These are phyloP conservation scores for Domatiomyces globalis DNA, from an alignment of 2,329 filamentous ascomycete genomes.

Conservation along the genomic window DNA sequence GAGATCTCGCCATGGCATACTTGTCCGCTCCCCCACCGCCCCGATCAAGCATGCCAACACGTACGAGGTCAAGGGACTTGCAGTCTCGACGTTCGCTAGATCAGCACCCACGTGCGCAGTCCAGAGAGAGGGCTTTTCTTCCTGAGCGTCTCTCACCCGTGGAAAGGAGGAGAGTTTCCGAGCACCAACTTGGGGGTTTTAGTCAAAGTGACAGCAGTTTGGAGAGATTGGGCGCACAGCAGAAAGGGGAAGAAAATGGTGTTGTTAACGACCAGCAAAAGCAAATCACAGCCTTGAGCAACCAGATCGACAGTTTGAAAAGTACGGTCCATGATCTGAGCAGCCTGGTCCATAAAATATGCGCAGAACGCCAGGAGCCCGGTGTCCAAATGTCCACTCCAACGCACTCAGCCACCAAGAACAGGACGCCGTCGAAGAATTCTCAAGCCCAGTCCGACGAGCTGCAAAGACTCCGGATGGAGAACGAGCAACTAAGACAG, in stretches of 20 bases:
- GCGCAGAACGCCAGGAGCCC: conserved; percentile 1
- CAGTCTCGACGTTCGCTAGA: neutral
- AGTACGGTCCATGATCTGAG: conserved; percentile 9
- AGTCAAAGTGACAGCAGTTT: neutral
- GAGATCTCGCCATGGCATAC: neutral
- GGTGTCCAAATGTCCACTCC: neutral
- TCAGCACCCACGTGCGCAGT: neutral
- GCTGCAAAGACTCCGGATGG: conserved; percentile 8
- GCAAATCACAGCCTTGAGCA: conserved; percentile 7
- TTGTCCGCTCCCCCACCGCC: neutral
- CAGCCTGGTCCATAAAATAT: conserved; percentile 7
- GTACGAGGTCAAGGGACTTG: neutral
- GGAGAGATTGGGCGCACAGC: neutral
- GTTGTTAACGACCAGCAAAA: conserved; percentile 9
- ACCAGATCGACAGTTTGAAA: conserved; percentile 10
- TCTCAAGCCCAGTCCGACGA: conserved; percentile 6
- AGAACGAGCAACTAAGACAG: conserved; percentile 14
- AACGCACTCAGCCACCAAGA: conserved; percentile 1
- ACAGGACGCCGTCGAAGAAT: conserved; percentile 5
- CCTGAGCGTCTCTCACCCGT: neutral
- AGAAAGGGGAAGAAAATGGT: neutral
- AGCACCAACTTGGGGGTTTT: neutral
- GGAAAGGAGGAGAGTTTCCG: neutral
- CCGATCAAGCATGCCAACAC: conserved; percentile 3
- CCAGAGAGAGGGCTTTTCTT: no score